Percentiles rank a stretch among this genome's conserved stretches.
These are phyloP conservation scores for Coemansia sp. DNA, from an alignment of 371 early-diverging fungal species.

Conservation along the genomic window DNA sequence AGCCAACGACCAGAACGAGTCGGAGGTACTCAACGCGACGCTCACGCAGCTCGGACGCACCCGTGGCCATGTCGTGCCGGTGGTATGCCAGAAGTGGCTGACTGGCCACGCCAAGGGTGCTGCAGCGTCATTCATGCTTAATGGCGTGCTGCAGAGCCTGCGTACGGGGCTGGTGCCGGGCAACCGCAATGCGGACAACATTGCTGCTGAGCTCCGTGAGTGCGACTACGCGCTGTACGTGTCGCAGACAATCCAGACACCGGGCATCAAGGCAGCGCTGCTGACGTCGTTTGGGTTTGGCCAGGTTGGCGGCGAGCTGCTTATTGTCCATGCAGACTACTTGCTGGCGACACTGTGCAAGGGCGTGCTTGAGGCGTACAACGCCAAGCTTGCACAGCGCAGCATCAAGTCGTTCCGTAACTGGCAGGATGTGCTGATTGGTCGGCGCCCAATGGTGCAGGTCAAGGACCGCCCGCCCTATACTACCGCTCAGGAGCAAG, in stretches of 20 bases:
- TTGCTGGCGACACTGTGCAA: conserved; percentile 74
- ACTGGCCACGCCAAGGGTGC: conserved; percentile 96
- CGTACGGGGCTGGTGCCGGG: conserved; percentile 91
- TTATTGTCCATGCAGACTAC: conserved; percentile 79
- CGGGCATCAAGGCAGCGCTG: conserved; percentile 91
- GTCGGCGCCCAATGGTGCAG: conserved; percentile 77
- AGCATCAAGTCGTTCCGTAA: conserved; percentile 82
- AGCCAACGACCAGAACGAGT: conserved; percentile 97
- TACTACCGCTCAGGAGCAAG: conserved; percentile 73
- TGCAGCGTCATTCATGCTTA: conserved; percentile 97
- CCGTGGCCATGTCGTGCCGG: conserved; percentile 82
- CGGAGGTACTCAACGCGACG: conserved; percentile 85
- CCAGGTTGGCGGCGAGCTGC: conserved; percentile 90
- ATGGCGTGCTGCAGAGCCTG: conserved; percentile 85
- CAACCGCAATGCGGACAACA: conserved; percentile 94
- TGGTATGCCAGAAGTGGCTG: conserved; percentile 90
- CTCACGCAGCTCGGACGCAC: conserved; percentile 85
- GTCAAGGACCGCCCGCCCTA: conserved; percentile 88
- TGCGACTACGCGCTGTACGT: conserved; percentile 84
- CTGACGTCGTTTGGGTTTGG: conserved; percentile 96
- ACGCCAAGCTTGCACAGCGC: conserved; percentile 65
- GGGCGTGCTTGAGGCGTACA: conserved; percentile 69
- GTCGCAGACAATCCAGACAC: conserved; percentile 83
- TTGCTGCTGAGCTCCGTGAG: conserved; percentile 74
- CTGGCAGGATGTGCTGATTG: conserved; percentile 86